phyloP scores from a whole-genome alignment of 2,329 filamentous ascomycete species.

The Aspergillus sp. region DNA sequence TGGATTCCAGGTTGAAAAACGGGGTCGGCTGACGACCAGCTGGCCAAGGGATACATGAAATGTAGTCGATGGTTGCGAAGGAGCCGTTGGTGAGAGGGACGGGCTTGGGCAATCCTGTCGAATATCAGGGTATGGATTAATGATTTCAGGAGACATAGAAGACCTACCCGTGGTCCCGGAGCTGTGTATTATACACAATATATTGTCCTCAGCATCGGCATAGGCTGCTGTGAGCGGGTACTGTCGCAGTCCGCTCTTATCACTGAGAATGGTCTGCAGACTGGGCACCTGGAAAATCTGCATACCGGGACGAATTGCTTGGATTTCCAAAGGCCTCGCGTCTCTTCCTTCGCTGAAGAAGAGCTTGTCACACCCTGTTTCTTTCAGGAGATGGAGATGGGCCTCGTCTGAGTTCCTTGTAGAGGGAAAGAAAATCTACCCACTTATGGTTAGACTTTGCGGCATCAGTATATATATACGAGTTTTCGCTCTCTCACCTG shows the following conservation, averaged over 20 bases:
- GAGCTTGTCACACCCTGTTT: conserved; percentile 3
- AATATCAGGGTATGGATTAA: too few species aligned
- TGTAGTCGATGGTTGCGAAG: conserved; percentile 16
- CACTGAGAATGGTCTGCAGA: background rate
- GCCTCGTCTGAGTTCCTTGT: conserved; percentile 11
- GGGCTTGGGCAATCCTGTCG: conserved; percentile 30
- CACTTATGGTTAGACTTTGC: too few species aligned
- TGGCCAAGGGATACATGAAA: background rate
- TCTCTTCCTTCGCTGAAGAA: background rate
- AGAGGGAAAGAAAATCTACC: conserved; percentile 5
- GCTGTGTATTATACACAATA: conserved; percentile 37
- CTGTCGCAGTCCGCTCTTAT: background rate
- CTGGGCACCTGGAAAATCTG: background rate
- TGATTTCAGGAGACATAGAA: too few species aligned
- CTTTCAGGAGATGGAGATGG: conserved; percentile 6
- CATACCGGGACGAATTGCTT: background rate
- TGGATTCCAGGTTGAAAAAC: background rate
- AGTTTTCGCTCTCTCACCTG: too few species aligned
- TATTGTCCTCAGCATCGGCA: conserved; percentile 35
- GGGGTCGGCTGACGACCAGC: background rate
- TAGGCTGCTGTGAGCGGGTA: conserved; percentile 27
- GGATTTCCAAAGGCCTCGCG: background rate
- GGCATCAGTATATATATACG: too few species aligned
- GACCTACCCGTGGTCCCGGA: conserved; percentile 33
- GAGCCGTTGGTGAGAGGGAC: conserved; percentile 29